These are phyloP conservation scores for Petunia axillaris DNA, from an alignment of 257 asterid species.

Conservation along the genomic window DNA sequence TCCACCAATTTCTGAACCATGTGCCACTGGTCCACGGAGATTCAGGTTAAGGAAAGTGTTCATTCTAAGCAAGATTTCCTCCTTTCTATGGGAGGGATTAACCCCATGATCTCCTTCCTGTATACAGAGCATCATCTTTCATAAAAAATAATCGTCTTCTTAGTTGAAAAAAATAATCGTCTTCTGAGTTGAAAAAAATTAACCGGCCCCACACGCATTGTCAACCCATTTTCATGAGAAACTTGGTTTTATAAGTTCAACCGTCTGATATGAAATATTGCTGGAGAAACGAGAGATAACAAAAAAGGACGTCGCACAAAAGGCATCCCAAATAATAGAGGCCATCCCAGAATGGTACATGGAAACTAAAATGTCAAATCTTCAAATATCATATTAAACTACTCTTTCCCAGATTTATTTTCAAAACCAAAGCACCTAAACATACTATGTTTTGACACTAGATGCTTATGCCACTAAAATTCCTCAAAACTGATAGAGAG, in stretches of 20 bases:
- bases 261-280: background rate
- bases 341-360: too few species aligned
- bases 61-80: background rate
- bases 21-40: background rate
- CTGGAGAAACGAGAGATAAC: too few species aligned
- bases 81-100: background rate
- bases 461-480: background rate
- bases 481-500: slow-evolving; percentile 11
- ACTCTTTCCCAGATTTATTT: slow-evolving; percentile 1
- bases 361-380: slow-evolving; percentile 12
- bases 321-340: background rate
- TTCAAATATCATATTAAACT: background rate
- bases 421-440: slow-evolving; percentile 13
- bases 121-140: background rate
- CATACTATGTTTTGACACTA: slow-evolving; percentile 1
- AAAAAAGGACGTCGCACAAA: background rate
- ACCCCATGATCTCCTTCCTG: background rate
- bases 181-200: background rate
- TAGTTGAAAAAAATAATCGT: background rate
- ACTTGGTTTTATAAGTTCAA: slow-evolving; percentile 10
- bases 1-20: background rate
- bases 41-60: background rate
- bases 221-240: slow-evolving; percentile 1
- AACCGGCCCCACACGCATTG: background rate
- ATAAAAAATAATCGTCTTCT: background rate